phyloP scores from a whole-genome alignment of 148 eudicot genomes.

The Silene conica region DNA sequence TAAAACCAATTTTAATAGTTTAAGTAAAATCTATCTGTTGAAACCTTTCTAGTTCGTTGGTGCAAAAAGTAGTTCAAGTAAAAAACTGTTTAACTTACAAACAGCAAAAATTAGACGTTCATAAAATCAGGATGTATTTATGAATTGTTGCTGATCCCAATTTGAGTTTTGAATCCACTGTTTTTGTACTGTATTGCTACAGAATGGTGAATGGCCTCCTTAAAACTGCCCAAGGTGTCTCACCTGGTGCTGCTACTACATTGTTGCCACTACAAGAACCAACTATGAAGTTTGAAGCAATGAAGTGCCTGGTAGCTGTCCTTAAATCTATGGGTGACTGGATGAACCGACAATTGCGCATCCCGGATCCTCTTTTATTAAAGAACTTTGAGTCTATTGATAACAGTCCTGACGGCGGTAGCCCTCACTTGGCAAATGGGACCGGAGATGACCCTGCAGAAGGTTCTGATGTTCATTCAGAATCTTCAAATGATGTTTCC shows the following conservation, averaged over 20 bases:
- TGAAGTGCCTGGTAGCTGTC: slow-evolving; percentile 87
- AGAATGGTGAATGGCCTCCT: slow-evolving; percentile 99
- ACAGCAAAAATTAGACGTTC: background rate
- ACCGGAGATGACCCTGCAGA: slow-evolving; percentile 65
- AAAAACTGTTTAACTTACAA: background rate
- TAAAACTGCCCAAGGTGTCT: slow-evolving; percentile 99
- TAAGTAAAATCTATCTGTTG: background rate
- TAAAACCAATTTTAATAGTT: background rate
- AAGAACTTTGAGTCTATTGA: slow-evolving; percentile 55
- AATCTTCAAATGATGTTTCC: slow-evolving; percentile 77
- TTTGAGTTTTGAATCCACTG: background rate
- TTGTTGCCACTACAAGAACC: slow-evolving; percentile 89
- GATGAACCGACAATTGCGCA: slow-evolving; percentile 87
- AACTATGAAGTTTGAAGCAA: slow-evolving; percentile 84
- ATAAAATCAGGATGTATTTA: background rate
- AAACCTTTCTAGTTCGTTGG: background rate
- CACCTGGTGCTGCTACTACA: slow-evolving; percentile 79
- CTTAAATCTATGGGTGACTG: slow-evolving; percentile 96
- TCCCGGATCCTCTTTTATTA: slow-evolving; percentile 70
- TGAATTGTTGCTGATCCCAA: background rate
- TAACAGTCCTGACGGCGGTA: slow-evolving; percentile 50
- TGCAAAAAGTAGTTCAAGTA: background rate
- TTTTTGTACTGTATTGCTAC: slow-evolving; percentile 24
- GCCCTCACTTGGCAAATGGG: slow-evolving; percentile 58
- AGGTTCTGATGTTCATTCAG: slow-evolving; percentile 74